phyloP scores from a whole-genome alignment of 306 rosid genomes.

The Corylus heterophylla region DNA sequence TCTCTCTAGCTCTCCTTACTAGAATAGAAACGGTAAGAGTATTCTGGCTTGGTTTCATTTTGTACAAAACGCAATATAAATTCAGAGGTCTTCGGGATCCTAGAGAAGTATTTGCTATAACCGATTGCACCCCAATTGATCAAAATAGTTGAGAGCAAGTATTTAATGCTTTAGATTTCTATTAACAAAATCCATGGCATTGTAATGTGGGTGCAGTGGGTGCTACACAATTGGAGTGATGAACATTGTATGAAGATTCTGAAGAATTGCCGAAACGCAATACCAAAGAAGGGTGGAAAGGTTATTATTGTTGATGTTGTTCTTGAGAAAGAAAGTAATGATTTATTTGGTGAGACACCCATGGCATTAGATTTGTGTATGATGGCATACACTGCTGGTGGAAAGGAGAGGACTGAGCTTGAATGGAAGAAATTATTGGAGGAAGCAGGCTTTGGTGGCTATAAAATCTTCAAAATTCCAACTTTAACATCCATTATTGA shows the following conservation, averaged over 20 bases:
- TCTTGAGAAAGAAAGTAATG: constrained; percentile 40
- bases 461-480: constrained; percentile 54
- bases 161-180: no score
- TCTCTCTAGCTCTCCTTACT: no score
- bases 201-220: neutral
- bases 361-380: constrained; percentile 53
- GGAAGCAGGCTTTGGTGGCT: constrained; percentile 53
- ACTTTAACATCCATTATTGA: constrained; percentile 40
- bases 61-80: no score
- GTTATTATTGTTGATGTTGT: constrained; percentile 17
- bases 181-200: neutral
- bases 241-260: constrained; percentile 9
- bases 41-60: no score
- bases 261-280: neutral
- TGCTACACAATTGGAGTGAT: constrained; percentile 21
- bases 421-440: constrained; percentile 54
- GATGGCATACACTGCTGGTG: constrained; percentile 33
- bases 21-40: no score
- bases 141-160: no score
- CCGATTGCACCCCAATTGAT: no score
- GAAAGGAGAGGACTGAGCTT: constrained; percentile 54
- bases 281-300: constrained; percentile 3
- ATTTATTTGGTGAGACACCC: constrained; percentile 39
- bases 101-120: no score
- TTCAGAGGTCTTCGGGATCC: no score